phyloP scores from a whole-genome alignment of 1,284 basidiomycete species.

The Puccinia brachypodii region DNA sequence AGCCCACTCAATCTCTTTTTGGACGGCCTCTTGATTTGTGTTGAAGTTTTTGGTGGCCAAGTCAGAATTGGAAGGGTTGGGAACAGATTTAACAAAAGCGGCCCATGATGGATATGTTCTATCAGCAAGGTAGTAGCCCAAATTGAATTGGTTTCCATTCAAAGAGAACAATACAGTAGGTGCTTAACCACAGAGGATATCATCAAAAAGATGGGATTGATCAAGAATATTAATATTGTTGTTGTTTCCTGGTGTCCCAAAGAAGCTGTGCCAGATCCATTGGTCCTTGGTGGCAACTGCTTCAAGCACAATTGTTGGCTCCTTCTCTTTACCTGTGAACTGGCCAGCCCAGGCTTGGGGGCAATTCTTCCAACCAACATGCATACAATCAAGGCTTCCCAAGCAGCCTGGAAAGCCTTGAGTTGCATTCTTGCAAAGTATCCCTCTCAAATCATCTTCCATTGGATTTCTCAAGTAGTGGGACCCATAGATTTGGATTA shows the following conservation, averaged over 20 bases:
- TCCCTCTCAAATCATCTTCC: neutral
- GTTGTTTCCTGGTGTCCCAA: conserved; percentile 8
- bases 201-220: neutral
- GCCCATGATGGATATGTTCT: conserved; percentile 18
- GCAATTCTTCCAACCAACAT: conserved; percentile 1
- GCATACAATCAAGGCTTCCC: conserved; percentile 5
- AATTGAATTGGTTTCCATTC: neutral
- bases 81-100: neutral
- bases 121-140: conserved; percentile 9
- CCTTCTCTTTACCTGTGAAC: conserved; percentile 4
- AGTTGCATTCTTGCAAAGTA: neutral
- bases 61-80: neutral
- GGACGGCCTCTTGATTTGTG: neutral
- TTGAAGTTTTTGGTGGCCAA: conserved; percentile 14
- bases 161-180: neutral
- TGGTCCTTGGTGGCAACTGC: conserved; percentile 20
- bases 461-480: neutral
- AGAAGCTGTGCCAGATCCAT: conserved; percentile 24
- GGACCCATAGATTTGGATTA: neutral
- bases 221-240: conserved; percentile 24
- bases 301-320: conserved; percentile 16
- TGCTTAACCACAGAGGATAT: neutral
- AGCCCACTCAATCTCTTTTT: conserved; percentile 14
- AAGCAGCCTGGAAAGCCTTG: neutral
- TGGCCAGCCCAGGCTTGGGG: neutral